Evolutionary conservation across 257 asterid genomes (phyloP).

Genomic region (Penstemon eatonii): DNA sequence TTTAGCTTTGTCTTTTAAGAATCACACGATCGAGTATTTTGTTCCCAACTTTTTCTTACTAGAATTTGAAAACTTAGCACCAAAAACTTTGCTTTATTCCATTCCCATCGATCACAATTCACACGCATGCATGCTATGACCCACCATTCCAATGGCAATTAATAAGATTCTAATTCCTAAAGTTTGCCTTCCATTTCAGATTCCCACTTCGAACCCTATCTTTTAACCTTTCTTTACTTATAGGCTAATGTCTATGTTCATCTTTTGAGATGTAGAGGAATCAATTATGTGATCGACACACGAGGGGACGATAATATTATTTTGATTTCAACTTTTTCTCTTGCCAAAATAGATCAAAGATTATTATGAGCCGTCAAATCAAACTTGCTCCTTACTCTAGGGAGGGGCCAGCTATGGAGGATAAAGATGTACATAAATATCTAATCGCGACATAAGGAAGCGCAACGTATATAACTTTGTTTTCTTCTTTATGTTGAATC

Average conservation of each 20-base stretch:
- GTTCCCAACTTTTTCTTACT: conserved; percentile 5
- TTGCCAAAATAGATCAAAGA: background rate
- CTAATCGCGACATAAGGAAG: too few species aligned
- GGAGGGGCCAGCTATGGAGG: too few species aligned
- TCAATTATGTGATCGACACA: conserved; percentile 31
- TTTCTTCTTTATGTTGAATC: too few species aligned
- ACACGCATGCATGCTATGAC: conserved; percentile 33
- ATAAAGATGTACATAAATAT: too few species aligned
- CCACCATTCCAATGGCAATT: conserved; percentile 16
- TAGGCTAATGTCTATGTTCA: conserved; percentile 11
- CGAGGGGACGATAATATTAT: conserved; percentile 27
- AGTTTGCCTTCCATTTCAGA: conserved; percentile 18
- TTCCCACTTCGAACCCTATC: conserved; percentile 21
- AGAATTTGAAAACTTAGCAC: conserved; percentile 5
- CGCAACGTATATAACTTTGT: too few species aligned
- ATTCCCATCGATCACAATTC: conserved; percentile 27
- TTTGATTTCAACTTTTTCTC: background rate
- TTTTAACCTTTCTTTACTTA: background rate
- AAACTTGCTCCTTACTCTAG: too few species aligned
- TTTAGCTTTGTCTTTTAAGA: conserved; percentile 16
- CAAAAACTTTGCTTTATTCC: conserved; percentile 34
- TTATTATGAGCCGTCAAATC: too few species aligned
- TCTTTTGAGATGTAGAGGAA: conserved; percentile 16
- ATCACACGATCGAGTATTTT: conserved; percentile 38
- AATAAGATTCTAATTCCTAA: conserved; percentile 21